phyloP scores from a whole-genome alignment of 1,139 yeast species.

The Zygosaccharomyces sapae region DNA sequence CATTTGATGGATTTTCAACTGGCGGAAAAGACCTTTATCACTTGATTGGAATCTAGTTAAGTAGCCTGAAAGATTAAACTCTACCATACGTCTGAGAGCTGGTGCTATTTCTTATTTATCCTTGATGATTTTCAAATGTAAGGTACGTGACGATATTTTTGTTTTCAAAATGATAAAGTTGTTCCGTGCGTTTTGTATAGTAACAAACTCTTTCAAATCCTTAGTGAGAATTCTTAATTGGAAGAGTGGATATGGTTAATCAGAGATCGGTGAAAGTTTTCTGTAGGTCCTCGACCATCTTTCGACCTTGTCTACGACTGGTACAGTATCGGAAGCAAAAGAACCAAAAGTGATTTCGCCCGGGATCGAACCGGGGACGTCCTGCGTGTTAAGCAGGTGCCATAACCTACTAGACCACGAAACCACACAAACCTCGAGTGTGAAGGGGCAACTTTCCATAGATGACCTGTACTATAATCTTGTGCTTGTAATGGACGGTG shows the following conservation, averaged over 20 bases:
- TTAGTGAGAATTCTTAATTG: too few species aligned
- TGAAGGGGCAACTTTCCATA: too few species aligned
- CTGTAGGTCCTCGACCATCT: too few species aligned
- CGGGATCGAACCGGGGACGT: constrained; percentile 99
- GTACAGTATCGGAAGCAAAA: too few species aligned
- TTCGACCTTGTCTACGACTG: too few species aligned
- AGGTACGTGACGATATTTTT: not conserved
- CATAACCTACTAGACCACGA: constrained; percentile 98
- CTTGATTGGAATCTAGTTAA: constrained; percentile 59
- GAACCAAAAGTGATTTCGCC: constrained; percentile 69
- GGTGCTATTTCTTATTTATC: not conserved
- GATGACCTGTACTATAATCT: too few species aligned
- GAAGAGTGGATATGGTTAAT: too few species aligned
- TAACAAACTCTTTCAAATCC: not conserved
- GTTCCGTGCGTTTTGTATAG: not conserved
- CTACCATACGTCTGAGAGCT: constrained; percentile 30
- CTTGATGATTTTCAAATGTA: not conserved
- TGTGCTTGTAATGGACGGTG: too few species aligned
- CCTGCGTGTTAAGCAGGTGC: constrained; percentile 99
- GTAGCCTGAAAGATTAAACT: constrained; percentile 59
- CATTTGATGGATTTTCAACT: constrained; percentile 43
- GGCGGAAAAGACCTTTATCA: constrained; percentile 50
- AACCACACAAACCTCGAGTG: constrained; percentile 37
- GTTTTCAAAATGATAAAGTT: not conserved
- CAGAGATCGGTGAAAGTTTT: too few species aligned